These are phyloP conservation scores for Plasmodium ovale DNA, from an alignment of 169 alveolate species.

Conservation along the genomic window DNA sequence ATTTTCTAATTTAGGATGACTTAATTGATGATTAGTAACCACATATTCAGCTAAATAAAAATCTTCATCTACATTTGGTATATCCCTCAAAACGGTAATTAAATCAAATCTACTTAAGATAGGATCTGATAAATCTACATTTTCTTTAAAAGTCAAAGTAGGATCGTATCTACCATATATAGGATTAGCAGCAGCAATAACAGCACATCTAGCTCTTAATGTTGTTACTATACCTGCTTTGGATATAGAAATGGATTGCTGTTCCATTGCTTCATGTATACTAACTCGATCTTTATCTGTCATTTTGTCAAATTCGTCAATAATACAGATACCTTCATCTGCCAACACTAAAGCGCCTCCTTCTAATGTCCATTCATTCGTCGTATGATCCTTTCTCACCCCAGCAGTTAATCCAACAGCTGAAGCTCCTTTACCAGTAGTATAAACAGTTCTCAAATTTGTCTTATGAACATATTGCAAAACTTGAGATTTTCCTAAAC, in stretches of 20 bases:
- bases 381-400: conserved; percentile 97
- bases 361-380: conserved; percentile 98
- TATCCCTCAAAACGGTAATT: conserved; percentile 97
- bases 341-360: conserved; percentile 99
- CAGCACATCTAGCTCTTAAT: conserved; percentile 98
- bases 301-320: conserved; percentile 99
- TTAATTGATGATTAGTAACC: conserved; percentile 95
- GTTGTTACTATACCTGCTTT: conserved; percentile 99
- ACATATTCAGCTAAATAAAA: conserved; percentile 97
- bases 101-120: conserved; percentile 99
- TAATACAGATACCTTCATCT: conserved; percentile 99
- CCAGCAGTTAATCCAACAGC: conserved; percentile 99
- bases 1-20: conserved; percentile 93
- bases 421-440: conserved; percentile 99
- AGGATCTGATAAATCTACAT: conserved; percentile 99
- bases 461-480: conserved; percentile 98
- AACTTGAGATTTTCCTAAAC: conserved; percentile 99
- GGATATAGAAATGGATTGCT: conserved; percentile 98
- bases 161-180: conserved; percentile 96
- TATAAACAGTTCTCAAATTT: conserved; percentile 96
- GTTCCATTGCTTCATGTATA: conserved; percentile 99
- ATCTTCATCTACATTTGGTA: conserved; percentile 95
- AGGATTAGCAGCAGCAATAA: conserved; percentile 99
- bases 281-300: conserved; percentile 99
- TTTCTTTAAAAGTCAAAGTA: conserved; percentile 96